Conservation (phyloP, 2,329 filamentous ascomycete genomes). For the Ceratocystis colombiana region DNA sequence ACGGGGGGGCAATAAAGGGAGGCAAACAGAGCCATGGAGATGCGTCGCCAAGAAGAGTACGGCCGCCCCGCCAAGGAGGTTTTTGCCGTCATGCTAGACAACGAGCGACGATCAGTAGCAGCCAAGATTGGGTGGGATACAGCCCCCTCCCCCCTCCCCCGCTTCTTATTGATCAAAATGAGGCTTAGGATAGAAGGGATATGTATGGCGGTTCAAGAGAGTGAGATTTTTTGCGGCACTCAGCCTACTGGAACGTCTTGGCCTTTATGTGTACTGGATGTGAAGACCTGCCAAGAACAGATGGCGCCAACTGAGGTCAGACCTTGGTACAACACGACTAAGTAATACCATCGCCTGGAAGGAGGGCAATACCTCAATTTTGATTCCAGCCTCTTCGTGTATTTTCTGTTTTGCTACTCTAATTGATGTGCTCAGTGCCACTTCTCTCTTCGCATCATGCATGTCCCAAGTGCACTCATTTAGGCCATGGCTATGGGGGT, state of each 20-base stretch:
- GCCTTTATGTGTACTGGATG: not conserved
- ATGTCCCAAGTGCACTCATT: not conserved
- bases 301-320: not conserved
- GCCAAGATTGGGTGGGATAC: not conserved
- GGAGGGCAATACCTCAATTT: no score
- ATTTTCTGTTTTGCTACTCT: not conserved
- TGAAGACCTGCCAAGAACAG: slow-evolving; percentile 11
- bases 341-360: not conserved
- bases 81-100: slow-evolving; percentile 6
- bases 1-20: not conserved
- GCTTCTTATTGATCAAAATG: no score
- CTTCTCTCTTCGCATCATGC: not conserved
- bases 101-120: not conserved
- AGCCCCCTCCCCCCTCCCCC: not conserved
- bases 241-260: slow-evolving; percentile 4
- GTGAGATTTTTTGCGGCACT: not conserved
- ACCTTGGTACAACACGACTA: not conserved
- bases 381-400: not conserved
- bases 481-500: not conserved
- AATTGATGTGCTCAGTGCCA: not conserved
- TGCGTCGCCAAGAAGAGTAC: not conserved
- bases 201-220: not conserved
- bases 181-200: no score
- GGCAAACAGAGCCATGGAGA: not conserved
- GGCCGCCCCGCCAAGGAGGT: not conserved